Evolutionary conservation across 495 filamentous ascomycete species (phyloP).

Genomic region (Trichoderma virens): DNA sequence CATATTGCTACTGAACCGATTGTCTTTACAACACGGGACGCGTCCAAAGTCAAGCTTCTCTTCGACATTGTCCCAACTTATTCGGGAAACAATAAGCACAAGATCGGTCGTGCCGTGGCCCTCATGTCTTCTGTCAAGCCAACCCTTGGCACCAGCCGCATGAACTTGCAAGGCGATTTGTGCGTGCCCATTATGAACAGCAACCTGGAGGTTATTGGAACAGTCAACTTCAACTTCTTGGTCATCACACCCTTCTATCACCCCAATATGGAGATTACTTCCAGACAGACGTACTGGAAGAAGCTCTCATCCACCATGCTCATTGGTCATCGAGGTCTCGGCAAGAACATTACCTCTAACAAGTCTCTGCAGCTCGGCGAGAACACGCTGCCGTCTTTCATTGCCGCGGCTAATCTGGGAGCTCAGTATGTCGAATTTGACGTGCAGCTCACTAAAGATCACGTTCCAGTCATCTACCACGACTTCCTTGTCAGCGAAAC

Average conservation of each 20-base stretch:
- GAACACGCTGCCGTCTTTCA: conserved; percentile 92
- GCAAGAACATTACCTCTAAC: conserved; percentile 78
- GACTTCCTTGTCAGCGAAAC: conserved; percentile 99
- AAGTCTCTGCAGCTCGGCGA: conserved; percentile 90
- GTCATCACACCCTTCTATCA: conserved; percentile 92
- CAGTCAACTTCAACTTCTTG: conserved; percentile 92
- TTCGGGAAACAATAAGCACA: conserved; percentile 76
- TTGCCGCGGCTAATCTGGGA: conserved; percentile 88
- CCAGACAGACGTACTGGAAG: conserved; percentile 93
- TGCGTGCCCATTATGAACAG: conserved; percentile 81
- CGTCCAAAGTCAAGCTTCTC: conserved; percentile 73
- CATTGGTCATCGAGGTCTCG: conserved; percentile 88
- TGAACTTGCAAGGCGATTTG: conserved; percentile 86
- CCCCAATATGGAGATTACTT: conserved; percentile 84
- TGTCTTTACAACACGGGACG: conserved; percentile 71
- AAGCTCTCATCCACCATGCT: conserved; percentile 63
- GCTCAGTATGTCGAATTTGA: conserved; percentile 91
- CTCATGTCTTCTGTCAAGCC: conserved; percentile 79
- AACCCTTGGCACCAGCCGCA: conserved; percentile 64
- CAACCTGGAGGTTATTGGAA: conserved; percentile 83
- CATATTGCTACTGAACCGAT: conserved; percentile 91
- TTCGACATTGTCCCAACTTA: conserved; percentile 99
- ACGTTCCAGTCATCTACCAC: conserved; percentile 97
- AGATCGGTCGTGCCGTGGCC: conserved; percentile 88
- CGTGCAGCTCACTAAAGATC: conserved; percentile 96